A percentile compares a stretch with the other conserved stretches of the same genome.
Conservation (phyloP, 2,329 filamentous ascomycete genomes). For the Microdochium trichocladiopsis region DNA sequence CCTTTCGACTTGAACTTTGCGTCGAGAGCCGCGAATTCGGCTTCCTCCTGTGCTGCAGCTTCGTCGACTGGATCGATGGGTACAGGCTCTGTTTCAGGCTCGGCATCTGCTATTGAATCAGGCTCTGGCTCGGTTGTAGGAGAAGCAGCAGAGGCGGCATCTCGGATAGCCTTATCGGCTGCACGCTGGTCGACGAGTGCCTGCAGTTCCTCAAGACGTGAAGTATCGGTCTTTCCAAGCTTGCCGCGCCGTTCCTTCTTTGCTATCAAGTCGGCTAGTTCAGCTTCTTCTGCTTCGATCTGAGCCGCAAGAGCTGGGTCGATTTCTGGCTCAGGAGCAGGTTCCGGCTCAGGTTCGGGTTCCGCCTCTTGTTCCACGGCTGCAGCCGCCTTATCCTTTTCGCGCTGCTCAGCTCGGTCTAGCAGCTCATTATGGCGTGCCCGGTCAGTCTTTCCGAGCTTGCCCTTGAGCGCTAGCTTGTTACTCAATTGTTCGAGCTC, state of each 20-base stretch:
- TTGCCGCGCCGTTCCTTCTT: constrained; percentile 44
- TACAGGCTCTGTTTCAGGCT: background rate
- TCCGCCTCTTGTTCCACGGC: background rate
- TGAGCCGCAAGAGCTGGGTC: constrained; percentile 7
- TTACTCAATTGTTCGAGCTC: background rate
- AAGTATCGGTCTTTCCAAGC: constrained; percentile 35
- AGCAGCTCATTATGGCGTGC: background rate
- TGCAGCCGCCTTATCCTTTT: constrained; percentile 22
- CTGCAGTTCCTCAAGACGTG: constrained; percentile 31
- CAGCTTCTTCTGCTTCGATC: constrained; percentile 16
- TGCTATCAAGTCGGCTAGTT: constrained; percentile 31
- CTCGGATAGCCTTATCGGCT: constrained; percentile 3
- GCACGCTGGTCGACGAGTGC: constrained; percentile 25
- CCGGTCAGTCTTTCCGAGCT: background rate
- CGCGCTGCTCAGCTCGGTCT: background rate
- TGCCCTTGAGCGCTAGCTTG: background rate
- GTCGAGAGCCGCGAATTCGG: constrained; percentile 29
- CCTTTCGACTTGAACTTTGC: constrained; percentile 24
- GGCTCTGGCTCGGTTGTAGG: background rate
- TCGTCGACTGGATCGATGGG: constrained; percentile 1
- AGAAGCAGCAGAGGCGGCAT: constrained; percentile 6
- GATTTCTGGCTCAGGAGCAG: background rate
- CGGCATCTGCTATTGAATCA: background rate
- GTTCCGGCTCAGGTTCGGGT: background rate
- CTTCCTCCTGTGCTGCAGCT: constrained; percentile 20